Percentiles rank a stretch among this genome's conserved stretches.
phyloP scores from a whole-genome alignment of 805 yeast species.

The Sugiyamaella chiloensis region DNA sequence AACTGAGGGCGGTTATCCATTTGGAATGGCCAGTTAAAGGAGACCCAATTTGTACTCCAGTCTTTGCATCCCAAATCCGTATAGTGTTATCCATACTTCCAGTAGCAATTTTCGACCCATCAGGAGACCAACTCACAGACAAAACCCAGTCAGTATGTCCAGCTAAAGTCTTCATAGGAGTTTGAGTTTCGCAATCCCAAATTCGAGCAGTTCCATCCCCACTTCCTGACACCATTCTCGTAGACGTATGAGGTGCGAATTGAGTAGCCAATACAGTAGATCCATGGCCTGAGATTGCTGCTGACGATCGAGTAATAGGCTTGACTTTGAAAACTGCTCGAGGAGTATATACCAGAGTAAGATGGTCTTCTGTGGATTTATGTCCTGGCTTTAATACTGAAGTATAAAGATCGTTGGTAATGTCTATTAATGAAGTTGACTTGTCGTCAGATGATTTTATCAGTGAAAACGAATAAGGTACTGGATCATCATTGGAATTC shows the following conservation, averaged over 20 bases:
- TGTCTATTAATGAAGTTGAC: constrained; percentile 55
- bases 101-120: constrained; percentile 87
- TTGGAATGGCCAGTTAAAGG: constrained; percentile 79
- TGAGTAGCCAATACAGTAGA: constrained; percentile 88
- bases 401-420: constrained; percentile 69
- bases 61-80: constrained; percentile 77
- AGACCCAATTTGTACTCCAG: constrained; percentile 71
- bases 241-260: constrained; percentile 86
- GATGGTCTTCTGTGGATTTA: constrained; percentile 86
- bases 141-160: constrained; percentile 96
- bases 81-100: constrained; percentile 93
- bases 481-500: constrained; percentile 66
- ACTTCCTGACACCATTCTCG: constrained; percentile 89
- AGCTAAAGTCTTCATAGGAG: constrained; percentile 72
- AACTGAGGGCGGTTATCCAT: constrained; percentile 83
- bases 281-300: constrained; percentile 94
- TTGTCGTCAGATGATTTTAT: constrained; percentile 38
- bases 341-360: constrained; percentile 90
- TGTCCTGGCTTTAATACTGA: constrained; percentile 84
- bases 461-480: constrained; percentile 83
- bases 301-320: constrained; percentile 85
- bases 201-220: constrained; percentile 95
- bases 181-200: constrained; percentile 96
- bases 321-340: constrained; percentile 91
- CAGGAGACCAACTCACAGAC: constrained; percentile 88